A percentile compares a stretch with the other conserved stretches of the same genome.
These are phyloP conservation scores for Meyerozyma smithsonii DNA, from an alignment of 1,139 yeast species.

Conservation along the genomic window DNA sequence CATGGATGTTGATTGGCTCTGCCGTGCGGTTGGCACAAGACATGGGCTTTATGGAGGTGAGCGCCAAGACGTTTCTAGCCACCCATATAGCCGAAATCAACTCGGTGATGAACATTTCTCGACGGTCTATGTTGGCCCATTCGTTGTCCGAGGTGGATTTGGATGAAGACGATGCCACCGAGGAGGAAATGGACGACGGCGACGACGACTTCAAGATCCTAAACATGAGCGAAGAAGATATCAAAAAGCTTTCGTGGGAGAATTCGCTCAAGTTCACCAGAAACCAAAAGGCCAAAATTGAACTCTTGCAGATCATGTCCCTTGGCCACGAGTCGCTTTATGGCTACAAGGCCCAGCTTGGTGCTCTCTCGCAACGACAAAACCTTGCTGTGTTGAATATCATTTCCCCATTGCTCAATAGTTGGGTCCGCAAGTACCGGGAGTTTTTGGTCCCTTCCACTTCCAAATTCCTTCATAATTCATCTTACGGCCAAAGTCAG, in stretches of 20 bases:
- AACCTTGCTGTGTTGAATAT: constrained; percentile 68
- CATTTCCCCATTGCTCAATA: constrained; percentile 69
- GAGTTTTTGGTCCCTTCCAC: constrained; percentile 48
- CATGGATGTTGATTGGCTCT: constrained; percentile 90
- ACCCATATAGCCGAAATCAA: constrained; percentile 80
- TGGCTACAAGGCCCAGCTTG: constrained; percentile 55
- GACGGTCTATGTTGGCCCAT: constrained; percentile 65
- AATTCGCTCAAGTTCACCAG: constrained; percentile 43
- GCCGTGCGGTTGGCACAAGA: constrained; percentile 86
- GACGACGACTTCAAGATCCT: constrained; percentile 27
- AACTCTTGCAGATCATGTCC: constrained; percentile 71
- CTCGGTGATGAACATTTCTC: constrained; percentile 65
- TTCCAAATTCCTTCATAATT: constrained; percentile 20
- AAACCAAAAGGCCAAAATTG: constrained; percentile 75
- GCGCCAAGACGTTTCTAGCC: constrained; percentile 72
- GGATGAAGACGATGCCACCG: constrained; percentile 39
- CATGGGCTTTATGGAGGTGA: constrained; percentile 72
- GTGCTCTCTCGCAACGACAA: constrained; percentile 54
- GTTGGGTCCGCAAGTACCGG: constrained; percentile 69
- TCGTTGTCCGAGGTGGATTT: constrained; percentile 61
- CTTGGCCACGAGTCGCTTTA: constrained; percentile 82
- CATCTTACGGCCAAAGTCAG: constrained; percentile 25
- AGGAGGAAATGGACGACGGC: constrained; percentile 26
- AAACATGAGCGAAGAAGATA: constrained; percentile 35
- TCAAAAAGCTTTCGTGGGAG: constrained; percentile 24